Percentiles rank a stretch among this genome's conserved stretches.
Conservation (phyloP, 2,329 filamentous ascomycete genomes). For the Pseudogymnoascus sp. region DNA sequence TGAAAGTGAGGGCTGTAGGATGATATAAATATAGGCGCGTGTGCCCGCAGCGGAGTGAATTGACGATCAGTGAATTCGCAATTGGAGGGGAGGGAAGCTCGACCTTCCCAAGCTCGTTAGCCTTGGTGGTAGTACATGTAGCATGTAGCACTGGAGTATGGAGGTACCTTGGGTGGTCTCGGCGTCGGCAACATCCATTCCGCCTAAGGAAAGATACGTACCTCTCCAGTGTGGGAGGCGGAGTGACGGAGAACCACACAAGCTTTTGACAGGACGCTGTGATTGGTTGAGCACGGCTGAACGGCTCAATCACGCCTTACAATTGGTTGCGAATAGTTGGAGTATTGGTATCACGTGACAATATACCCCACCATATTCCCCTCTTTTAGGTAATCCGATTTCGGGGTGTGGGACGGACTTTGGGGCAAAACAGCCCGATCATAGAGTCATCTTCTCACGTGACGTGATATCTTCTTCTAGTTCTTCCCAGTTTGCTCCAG, state of each 20-base stretch:
- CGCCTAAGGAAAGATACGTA: neutral
- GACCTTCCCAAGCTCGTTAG: conserved; percentile 8
- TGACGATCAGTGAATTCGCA: conserved; percentile 8
- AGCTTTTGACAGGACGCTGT: neutral
- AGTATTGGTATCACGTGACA: neutral
- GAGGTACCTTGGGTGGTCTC: neutral
- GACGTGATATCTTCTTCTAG: conserved; percentile 2
- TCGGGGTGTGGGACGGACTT: neutral
- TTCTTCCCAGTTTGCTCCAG: neutral
- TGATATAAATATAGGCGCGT: neutral
- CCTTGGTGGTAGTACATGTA: neutral
- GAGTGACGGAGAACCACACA: neutral
- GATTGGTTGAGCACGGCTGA: conserved; percentile 7
- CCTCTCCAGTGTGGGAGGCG: too few species aligned
- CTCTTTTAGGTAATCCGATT: conserved; percentile 7
- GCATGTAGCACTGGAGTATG: neutral
- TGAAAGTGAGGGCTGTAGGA: neutral
- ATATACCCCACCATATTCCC: neutral
- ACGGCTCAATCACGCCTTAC: neutral
- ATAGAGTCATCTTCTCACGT: conserved; percentile 1
- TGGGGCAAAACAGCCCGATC: neutral
- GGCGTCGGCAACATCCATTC: neutral
- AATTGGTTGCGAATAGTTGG: neutral
- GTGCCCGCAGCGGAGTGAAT: neutral
- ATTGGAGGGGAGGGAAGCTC: neutral